Base-by-base conservation (phyloP, 75 land plant genomes). In the Selaginella tamariscina region DNA sequence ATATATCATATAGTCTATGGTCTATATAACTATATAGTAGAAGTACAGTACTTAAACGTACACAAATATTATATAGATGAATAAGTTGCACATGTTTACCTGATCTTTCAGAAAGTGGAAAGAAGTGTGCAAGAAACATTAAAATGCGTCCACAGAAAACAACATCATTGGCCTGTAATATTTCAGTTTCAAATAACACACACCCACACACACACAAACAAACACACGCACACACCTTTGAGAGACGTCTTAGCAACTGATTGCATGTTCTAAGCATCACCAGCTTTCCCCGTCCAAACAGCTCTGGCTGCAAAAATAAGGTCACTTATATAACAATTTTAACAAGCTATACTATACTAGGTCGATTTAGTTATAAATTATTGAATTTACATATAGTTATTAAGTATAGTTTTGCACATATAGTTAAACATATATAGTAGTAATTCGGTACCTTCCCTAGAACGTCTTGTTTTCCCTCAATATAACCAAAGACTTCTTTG, bases 211-310 rank as follows among this genome's bases (percentile, higher is more conserved):
- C 5, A 39, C 11, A 39, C n/a, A 39, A 39, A 39, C 11, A 39
- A 39, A 39, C 5, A 39, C 49, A 15, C 49, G 11, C 49, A 39
- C 11, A 5, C 49, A 85, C 97, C 89, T 95, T 95, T 49, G 99
- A 95, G 0, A 95, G 72, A 20, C 99, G 86, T 13, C 99, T 83
- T 59, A 95, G 99, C 31, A 95, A 85, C 72, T 95, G 99, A 80
- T 95, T 95, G 87, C 99, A 95, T 56, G 99, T 95, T 67, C 99
- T 83, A 68, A 95, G 73, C 99, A 95, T 95, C 31, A 95, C 99
- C 66, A 95, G 86, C 74, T 95, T 95, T 31, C 99, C 99, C 57
- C 99, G 84, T 18, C 96, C 92, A 86, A 90, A 95, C 0, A 95
- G 79, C 77, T 95, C 99, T 79, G 80, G 78, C 97, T 91, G 73